Evolutionary conservation across 768 basidiomycete species (phyloP).

Genomic region (Hygrocybe coccinea): DNA sequence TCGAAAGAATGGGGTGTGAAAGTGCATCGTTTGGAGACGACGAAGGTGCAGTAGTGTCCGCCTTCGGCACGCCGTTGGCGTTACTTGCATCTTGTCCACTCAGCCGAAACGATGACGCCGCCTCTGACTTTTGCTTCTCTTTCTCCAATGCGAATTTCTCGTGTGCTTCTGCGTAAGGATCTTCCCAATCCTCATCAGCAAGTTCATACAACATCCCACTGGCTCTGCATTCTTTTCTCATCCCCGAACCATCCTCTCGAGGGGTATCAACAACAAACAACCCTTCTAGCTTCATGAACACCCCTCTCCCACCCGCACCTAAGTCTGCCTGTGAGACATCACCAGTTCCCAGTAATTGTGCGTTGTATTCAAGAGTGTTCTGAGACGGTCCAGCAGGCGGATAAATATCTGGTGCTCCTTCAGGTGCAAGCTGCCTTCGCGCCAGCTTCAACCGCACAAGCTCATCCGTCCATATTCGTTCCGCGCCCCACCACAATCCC

Average conservation of each 20-base stretch:
- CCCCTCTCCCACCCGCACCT: slow-evolving; percentile 58
- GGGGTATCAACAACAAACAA: slow-evolving; percentile 58
- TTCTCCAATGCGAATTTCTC: background rate
- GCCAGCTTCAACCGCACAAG: slow-evolving; percentile 73
- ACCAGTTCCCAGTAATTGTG: slow-evolving; percentile 12
- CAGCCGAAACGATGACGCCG: background rate
- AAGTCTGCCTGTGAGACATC: slow-evolving; percentile 23
- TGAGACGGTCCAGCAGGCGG: slow-evolving; percentile 60
- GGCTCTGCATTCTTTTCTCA: slow-evolving; percentile 59
- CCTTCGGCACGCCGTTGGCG: background rate
- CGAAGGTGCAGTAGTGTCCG: background rate
- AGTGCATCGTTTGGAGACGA: slow-evolving; percentile 11
- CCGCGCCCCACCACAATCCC: slow-evolving; percentile 86
- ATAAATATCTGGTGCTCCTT: slow-evolving; percentile 54
- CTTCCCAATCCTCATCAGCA: slow-evolving; percentile 70
- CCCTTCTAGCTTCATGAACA: slow-evolving; percentile 68
- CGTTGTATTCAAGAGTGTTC: slow-evolving; percentile 18
- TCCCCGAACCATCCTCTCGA: slow-evolving; percentile 35
- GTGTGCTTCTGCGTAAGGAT: slow-evolving; percentile 19
- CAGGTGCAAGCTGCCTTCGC: slow-evolving; percentile 60
- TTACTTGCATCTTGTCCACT: background rate
- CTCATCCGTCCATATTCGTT: slow-evolving; percentile 84
- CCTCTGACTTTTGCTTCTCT: background rate
- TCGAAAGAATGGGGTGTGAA: slow-evolving; percentile 19
- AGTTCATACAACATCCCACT: slow-evolving; percentile 75